These are phyloP conservation scores for Penicillium palitans DNA, from an alignment of 2,329 filamentous ascomycete species.

Conservation along the genomic window DNA sequence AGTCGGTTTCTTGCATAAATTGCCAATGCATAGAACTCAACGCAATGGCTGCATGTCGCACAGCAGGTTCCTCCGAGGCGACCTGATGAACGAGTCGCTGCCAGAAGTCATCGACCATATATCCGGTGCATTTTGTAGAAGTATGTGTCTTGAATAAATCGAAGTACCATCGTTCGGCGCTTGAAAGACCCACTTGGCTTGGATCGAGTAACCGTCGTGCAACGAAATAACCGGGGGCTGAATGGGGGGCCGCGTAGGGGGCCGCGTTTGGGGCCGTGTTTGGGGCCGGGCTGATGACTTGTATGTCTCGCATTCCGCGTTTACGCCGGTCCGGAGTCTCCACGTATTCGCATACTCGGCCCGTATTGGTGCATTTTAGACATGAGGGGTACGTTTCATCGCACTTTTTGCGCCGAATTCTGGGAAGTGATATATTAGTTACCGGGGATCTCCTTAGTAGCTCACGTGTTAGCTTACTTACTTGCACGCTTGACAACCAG, in stretches of 20 bases:
- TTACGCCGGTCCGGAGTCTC: background rate
- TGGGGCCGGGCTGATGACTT: background rate
- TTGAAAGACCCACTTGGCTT: background rate
- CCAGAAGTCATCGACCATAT: slow-evolving; percentile 1
- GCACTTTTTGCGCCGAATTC: background rate
- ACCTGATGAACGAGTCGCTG: slow-evolving; percentile 5
- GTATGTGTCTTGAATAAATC: slow-evolving; percentile 1
- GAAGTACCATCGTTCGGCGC: background rate
- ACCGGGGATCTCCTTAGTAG: background rate
- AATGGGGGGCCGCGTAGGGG: background rate
- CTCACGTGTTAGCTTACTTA: background rate
- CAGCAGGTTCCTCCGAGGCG: background rate
- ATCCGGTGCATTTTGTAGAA: background rate
- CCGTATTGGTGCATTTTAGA: background rate
- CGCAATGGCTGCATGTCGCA: slow-evolving; percentile 1
- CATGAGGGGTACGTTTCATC: background rate
- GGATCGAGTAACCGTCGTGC: background rate
- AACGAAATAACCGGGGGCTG: background rate
- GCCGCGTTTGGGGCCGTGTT: background rate
- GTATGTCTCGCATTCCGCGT: background rate
- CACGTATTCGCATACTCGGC: background rate
- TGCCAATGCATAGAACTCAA: background rate
- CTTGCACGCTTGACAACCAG: background rate
- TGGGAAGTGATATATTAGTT: background rate
- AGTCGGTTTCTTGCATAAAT: background rate